These are phyloP conservation scores for Dendrobium huoshanense DNA, from an alignment of 106 monocot genomes.

Conservation along the genomic window DNA sequence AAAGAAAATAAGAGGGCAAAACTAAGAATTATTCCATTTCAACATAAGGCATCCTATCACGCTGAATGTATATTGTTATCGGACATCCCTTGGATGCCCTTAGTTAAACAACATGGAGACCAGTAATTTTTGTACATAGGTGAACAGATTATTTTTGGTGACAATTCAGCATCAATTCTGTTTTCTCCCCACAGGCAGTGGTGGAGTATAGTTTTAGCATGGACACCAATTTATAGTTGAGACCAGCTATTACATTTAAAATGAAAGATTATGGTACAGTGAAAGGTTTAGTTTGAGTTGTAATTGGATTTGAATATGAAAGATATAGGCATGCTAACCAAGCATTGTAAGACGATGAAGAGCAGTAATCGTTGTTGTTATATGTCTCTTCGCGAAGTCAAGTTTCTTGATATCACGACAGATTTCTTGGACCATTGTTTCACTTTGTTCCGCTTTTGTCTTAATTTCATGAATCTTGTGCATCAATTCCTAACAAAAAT, in stretches of 20 bases:
- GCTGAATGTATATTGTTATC: background rate
- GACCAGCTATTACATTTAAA: background rate
- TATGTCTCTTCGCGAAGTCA: conserved; percentile 98
- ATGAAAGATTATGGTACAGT: background rate
- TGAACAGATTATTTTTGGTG: background rate
- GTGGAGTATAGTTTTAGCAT: background rate
- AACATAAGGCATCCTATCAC: background rate
- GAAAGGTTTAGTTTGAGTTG: background rate
- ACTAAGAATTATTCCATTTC: background rate
- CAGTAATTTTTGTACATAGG: background rate
- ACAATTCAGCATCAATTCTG: background rate
- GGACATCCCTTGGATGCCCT: background rate
- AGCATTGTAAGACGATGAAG: conserved; percentile 99
- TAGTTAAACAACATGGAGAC: background rate
- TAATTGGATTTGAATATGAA: background rate
- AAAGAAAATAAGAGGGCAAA: background rate
- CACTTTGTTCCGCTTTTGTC: conserved; percentile 94
- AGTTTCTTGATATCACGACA: conserved; percentile 96
- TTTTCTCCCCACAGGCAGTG: background rate
- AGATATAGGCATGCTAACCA: conserved; percentile 36
- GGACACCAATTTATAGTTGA: background rate
- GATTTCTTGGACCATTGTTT: conserved; percentile 99
- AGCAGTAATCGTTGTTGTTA: conserved; percentile 97
- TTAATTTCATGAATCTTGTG: conserved; percentile 97
- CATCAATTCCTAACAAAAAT: conserved; percentile 65